A percentile compares a stretch with the other conserved stretches of the same genome.
These are phyloP conservation scores for Gelatoporia subvermispora DNA, from an alignment of 768 basidiomycete genomes.

Conservation along the genomic window DNA sequence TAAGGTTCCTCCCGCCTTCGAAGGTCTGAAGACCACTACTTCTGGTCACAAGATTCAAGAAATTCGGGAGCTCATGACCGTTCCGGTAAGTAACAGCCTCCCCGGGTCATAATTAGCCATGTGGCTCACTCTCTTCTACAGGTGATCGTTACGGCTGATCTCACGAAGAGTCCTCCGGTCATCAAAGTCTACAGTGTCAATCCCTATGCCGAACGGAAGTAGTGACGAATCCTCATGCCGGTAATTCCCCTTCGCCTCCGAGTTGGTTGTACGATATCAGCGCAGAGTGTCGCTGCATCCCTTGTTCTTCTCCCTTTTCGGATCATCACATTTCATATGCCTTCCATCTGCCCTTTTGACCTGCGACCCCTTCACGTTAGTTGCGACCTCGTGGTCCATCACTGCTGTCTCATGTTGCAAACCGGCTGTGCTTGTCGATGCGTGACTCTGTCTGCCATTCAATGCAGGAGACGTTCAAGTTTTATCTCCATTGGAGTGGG, in stretches of 20 bases:
- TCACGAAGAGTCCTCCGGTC: slow-evolving; percentile 94
- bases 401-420: too few species aligned
- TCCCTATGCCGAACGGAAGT: slow-evolving; percentile 65
- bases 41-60: slow-evolving; percentile 95
- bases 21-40: slow-evolving; percentile 67
- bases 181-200: slow-evolving; percentile 97
- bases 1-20: slow-evolving; percentile 74
- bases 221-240: slow-evolving; percentile 1
- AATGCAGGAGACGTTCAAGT: too few species aligned
- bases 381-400: too few species aligned
- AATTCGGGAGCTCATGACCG: slow-evolving; percentile 88
- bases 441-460: too few species aligned
- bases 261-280: slow-evolving; percentile 17
- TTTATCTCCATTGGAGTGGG: too few species aligned
- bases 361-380: too few species aligned
- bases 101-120: background rate
- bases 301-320: background rate
- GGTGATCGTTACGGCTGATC: slow-evolving; percentile 93
- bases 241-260: slow-evolving; percentile 1
- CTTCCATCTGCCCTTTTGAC: background rate
- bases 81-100: slow-evolving; percentile 61
- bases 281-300: slow-evolving; percentile 3
- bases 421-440: too few species aligned
- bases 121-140: slow-evolving; percentile 22
- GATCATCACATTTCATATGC: background rate